Percentiles rank a stretch among this genome's conserved stretches.
These are phyloP conservation scores for Triangularia verruculosa DNA, from an alignment of 2,329 filamentous ascomycete species.

Conservation along the genomic window DNA sequence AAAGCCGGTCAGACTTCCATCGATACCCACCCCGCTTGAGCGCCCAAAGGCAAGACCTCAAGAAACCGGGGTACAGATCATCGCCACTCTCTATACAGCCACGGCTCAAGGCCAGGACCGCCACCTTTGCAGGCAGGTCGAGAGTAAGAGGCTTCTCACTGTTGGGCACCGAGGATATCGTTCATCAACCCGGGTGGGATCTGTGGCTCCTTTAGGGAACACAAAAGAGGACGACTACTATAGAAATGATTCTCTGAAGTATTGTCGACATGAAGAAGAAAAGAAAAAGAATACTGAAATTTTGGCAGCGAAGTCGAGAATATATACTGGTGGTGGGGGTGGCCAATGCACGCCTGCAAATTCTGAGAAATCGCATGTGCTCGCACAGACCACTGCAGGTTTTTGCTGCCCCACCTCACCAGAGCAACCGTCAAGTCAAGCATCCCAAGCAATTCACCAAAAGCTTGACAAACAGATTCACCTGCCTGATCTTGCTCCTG, in stretches of 20 bases:
- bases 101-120: slow-evolving; percentile 38
- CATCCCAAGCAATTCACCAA: neutral
- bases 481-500: neutral
- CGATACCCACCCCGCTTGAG: slow-evolving; percentile 74
- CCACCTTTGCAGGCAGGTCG: slow-evolving; percentile 61
- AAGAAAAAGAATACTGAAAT: slow-evolving; percentile 41
- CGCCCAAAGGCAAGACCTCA: slow-evolving; percentile 73
- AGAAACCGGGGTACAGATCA: slow-evolving; percentile 78
- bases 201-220: slow-evolving; percentile 90
- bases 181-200: slow-evolving; percentile 95
- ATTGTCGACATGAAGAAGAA: slow-evolving; percentile 62
- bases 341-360: slow-evolving; percentile 30
- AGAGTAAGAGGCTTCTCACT: slow-evolving; percentile 70
- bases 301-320: slow-evolving; percentile 25
- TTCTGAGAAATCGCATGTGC: neutral
- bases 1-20: slow-evolving; percentile 82
- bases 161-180: slow-evolving; percentile 82
- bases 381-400: neutral
- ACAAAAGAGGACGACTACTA: slow-evolving; percentile 93
- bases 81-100: slow-evolving; percentile 84
- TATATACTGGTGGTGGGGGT: slow-evolving; percentile 41
- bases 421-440: neutral
- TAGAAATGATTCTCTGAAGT: slow-evolving; percentile 92
- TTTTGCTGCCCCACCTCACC: neutral
- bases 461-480: neutral